Percentiles rank a stretch among this genome's conserved stretches.
phyloP scores from a whole-genome alignment of 495 filamentous ascomycete species.

The Lophium mytilinum region DNA sequence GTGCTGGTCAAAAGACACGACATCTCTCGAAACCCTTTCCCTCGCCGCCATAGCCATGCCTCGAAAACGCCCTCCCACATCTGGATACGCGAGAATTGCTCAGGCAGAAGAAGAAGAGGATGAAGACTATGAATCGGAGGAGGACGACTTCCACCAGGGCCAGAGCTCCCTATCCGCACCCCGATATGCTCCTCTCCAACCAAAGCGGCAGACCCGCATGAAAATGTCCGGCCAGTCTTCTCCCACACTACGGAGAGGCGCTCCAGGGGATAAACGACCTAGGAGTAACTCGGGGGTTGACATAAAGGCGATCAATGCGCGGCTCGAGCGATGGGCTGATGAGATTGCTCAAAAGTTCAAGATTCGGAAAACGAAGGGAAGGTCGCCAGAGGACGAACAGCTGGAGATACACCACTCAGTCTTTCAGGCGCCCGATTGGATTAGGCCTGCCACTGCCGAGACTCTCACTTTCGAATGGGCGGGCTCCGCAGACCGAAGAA shows the following conservation, averaged over 20 bases:
- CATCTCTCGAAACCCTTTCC: not conserved
- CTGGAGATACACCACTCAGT: slow-evolving; percentile 97
- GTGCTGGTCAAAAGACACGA: not conserved
- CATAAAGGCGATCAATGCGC: slow-evolving; percentile 96
- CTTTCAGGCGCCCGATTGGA: slow-evolving; percentile 82
- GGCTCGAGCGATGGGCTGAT: slow-evolving; percentile 92
- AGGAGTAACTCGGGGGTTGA: slow-evolving; percentile 86
- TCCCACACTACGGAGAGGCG: slow-evolving; percentile 40
- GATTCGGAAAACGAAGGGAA: slow-evolving; percentile 67
- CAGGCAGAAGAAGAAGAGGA: slow-evolving; percentile 72
- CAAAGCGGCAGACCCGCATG: slow-evolving; percentile 55
- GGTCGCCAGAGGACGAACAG: slow-evolving; percentile 68
- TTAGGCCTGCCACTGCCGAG: slow-evolving; percentile 70
- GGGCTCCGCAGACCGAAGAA: slow-evolving; percentile 49
- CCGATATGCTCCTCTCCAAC: slow-evolving; percentile 64
- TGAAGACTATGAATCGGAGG: slow-evolving; percentile 61
- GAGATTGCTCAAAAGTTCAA: slow-evolving; percentile 98
- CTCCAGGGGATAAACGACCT: slow-evolving; percentile 42
- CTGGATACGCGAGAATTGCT: slow-evolving; percentile 84
- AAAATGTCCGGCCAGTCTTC: slow-evolving; percentile 33
- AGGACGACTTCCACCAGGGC: slow-evolving; percentile 37
- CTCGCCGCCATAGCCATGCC: slow-evolving; percentile 27
- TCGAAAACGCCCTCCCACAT: slow-evolving; percentile 61
- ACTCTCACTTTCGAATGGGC: slow-evolving; percentile 50
- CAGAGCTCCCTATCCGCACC: slow-evolving; percentile 55